Base-by-base conservation (phyloP, 2,329 filamentous ascomycete genomes). In the Xylariaceae sp. region DNA sequence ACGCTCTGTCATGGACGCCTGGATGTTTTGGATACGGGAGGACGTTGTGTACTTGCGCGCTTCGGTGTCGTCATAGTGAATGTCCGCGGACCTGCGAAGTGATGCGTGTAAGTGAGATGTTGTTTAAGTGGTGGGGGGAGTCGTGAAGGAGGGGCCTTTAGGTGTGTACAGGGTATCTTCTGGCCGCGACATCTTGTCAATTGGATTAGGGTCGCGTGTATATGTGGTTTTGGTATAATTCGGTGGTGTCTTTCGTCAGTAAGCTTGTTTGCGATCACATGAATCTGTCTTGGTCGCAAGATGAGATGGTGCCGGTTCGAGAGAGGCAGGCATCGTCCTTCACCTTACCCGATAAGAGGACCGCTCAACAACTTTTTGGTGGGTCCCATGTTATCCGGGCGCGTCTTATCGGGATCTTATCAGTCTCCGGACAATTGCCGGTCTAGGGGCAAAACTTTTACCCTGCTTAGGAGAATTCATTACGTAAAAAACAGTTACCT, bases 31-130 rank as follows among this genome's bases (percentile, higher is more conserved):
- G 72, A 99, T 97, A 64, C 94, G 91, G 3, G 92, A 96, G 64
- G 87, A 93, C 3, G 93, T 97, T 7, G 94, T 97, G 80, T 99
- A 99, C 81, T 97, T 97, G 73, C 90, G 88, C 37, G 94, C 93
- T 80, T 97, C 93, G 74, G 82, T 81, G 78, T 97, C 93, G 80
- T 97, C 88, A 82, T 99, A 99, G 80, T 96, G 95, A 72, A 97
- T 88, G 77, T 99, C 94, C 65, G 94, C 93, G 54, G 92, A 90
- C 73, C 91, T 95, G 73, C 58, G 44, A 51, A 50, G 23, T 62
- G 61, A 48, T 51, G 13, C 13, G 55, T 67, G 66, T 72, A 61
- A 73, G 69, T 54, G 51, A 47, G 49, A 56, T 61, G 53, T 13
- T 49, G 47, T 34, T 56, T 15, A 47, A 54, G 57, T 52, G 9